Base-by-base conservation (phyloP, 2,329 filamentous ascomycete genomes). In the Diplodia mutila region DNA sequence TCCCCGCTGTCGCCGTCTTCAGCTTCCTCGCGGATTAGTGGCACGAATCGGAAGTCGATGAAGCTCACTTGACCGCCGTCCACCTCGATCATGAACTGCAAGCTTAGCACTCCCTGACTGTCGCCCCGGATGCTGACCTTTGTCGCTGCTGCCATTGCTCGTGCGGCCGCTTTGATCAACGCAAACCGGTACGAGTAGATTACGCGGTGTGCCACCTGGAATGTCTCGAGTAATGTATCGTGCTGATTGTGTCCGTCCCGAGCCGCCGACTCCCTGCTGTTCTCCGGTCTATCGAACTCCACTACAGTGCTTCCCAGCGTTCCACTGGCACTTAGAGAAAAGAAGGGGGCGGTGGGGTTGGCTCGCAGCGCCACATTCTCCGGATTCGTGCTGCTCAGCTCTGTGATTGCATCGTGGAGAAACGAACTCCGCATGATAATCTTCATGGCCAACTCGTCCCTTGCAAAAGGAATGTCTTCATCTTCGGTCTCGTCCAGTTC, bases 31-130 rank as follows among this genome's bases (percentile, higher is more conserved):
- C 76, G 78, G 66, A 89, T 82, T 67, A 90, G 89, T 18, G 92
- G 92, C 67, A 96, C 89, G 75, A 95, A 92, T 23, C 91, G 85
- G 77, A 94, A 96, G 77, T 95, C 91, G 27, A 95, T 84, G 79
- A 94, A 96, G 72, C 89, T 91, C 48, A 89, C 83, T 29, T 79
- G 79, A 25, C 86, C 85, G 7, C 86, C 86, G 69, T 95, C 92
- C 51, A 94, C 85, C 76, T 97, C 93, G 18, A 99, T 90, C 91
- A 99, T 95, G 74, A 98, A 97, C 76, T 99, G 95, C 77, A 98
- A 81, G 79, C 92, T 97, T 71, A 99, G 79, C 34, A 99, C 94
- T 0, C 95, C 94, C 76, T 97, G 92, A 1, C 87, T 85, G 78
- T 99, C 95, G 0, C 93, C 90, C 18, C 95, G 86, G 69, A 99